Percentiles rank a stretch among this genome's conserved stretches.
phyloP scores from a whole-genome alignment of 2,329 filamentous ascomycete species.

The Westerdykella aurantiaca region DNA sequence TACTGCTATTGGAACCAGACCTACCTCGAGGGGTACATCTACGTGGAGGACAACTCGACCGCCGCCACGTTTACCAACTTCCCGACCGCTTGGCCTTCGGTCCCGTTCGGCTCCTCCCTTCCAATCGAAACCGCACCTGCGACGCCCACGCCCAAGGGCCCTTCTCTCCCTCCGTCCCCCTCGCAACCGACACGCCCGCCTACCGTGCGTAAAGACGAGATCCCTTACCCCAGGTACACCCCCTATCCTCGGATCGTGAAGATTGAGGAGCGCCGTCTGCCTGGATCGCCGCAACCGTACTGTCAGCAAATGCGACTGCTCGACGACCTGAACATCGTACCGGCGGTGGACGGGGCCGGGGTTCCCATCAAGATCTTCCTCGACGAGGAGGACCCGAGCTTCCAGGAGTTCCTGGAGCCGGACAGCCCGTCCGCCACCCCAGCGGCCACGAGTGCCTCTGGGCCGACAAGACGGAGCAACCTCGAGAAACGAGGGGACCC shows the following conservation, averaged over 20 bases:
- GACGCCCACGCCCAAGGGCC: slow-evolving; percentile 7
- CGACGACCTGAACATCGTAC: slow-evolving; percentile 44
- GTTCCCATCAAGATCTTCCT: slow-evolving; percentile 36
- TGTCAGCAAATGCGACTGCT: slow-evolving; percentile 61
- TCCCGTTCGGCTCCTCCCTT: slow-evolving; percentile 4
- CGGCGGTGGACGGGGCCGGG: slow-evolving; percentile 28
- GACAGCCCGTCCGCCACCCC: slow-evolving; percentile 6
- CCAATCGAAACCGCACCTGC: slow-evolving; percentile 9
- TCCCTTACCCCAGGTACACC: slow-evolving; percentile 25
- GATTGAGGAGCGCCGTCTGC: slow-evolving; percentile 58
- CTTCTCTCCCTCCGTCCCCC: slow-evolving; percentile 6
- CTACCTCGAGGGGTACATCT: slow-evolving; percentile 62
- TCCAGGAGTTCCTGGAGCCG: slow-evolving; percentile 20
- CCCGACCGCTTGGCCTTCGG: slow-evolving; percentile 18
- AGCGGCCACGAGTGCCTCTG: slow-evolving; percentile 1
- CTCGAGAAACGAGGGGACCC: slow-evolving; percentile 24
- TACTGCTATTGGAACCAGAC: slow-evolving; percentile 66
- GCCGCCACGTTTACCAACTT: slow-evolving; percentile 28
- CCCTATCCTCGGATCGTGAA: slow-evolving; percentile 57
- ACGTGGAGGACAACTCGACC: slow-evolving; percentile 50
- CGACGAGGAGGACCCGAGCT: slow-evolving; percentile 38
- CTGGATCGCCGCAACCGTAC: slow-evolving; percentile 48
- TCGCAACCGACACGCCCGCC: neutral
- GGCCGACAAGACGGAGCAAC: slow-evolving; percentile 10
- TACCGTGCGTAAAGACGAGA: slow-evolving; percentile 7